Evolutionary conservation across 495 filamentous ascomycete genomes (phyloP).

Genomic region (Xylaria acuta): DNA sequence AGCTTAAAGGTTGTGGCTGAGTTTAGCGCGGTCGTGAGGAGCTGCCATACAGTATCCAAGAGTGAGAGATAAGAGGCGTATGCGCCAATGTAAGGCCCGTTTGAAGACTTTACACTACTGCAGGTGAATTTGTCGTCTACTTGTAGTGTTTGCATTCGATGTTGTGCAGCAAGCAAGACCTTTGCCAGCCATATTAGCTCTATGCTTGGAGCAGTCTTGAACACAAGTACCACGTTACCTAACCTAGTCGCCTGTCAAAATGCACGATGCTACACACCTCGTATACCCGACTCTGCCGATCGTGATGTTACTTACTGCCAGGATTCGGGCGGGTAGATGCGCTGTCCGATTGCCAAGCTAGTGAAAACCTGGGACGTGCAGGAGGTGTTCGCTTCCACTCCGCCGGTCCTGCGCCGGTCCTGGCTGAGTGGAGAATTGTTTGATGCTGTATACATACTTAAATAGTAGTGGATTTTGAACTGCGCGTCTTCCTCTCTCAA

Average conservation of each 20-base stretch:
- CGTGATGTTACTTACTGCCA: constrained; percentile 6
- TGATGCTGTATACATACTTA: too few relatives aligned
- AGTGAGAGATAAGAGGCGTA: not conserved
- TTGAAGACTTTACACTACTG: constrained; percentile 2
- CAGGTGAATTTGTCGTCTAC: not conserved
- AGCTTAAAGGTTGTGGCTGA: constrained; percentile 6
- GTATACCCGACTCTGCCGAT: not conserved
- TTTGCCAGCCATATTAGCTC: not conserved
- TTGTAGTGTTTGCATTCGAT: not conserved
- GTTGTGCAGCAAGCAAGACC: not conserved
- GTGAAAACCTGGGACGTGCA: not conserved
- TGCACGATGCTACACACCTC: not conserved
- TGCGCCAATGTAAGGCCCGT: not conserved
- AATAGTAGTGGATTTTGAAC: not conserved
- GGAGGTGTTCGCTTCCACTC: not conserved
- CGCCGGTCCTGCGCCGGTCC: not conserved
- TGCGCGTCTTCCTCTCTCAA: not conserved
- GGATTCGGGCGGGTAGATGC: constrained; percentile 20
- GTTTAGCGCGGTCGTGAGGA: constrained; percentile 1
- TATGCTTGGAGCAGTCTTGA: not conserved
- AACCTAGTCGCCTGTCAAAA: constrained; percentile 2
- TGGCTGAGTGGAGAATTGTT: not conserved
- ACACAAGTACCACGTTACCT: not conserved
- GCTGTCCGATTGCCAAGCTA: constrained; percentile 5
- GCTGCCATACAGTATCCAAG: not conserved